Conservation (phyloP, 768 basidiomycete species). For the Sporobolomyces phaffii region DNA sequence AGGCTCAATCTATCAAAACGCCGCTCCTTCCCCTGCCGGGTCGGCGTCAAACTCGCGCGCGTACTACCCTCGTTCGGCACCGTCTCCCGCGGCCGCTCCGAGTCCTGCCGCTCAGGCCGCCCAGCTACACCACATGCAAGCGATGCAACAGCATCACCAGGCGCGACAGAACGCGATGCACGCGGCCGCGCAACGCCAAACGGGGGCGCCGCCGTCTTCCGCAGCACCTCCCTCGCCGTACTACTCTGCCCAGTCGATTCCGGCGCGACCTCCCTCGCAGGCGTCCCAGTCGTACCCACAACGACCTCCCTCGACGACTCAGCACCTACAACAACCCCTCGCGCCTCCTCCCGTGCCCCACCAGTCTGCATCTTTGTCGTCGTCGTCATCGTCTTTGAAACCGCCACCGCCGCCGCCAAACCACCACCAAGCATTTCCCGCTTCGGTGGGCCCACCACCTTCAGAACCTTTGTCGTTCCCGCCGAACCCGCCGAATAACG, state of each 20-base stretch:
- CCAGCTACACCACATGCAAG: background rate
- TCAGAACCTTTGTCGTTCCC: background rate
- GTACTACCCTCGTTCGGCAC: background rate
- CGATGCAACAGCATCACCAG: background rate
- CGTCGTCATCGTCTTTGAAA: too few species aligned
- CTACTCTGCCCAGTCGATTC: too few species aligned
- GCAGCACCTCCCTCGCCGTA: too few species aligned
- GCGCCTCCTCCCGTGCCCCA: conserved; percentile 9
- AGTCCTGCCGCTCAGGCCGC: background rate
- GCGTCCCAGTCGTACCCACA: background rate
- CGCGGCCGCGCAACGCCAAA: too few species aligned
- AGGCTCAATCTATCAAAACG: background rate
- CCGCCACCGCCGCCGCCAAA: too few species aligned
- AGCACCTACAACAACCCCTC: background rate
- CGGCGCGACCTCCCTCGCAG: background rate
- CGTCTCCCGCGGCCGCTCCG: background rate
- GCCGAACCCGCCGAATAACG: background rate
- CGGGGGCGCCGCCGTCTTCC: too few species aligned
- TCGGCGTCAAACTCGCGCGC: background rate
- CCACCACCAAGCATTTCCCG: too few species aligned
- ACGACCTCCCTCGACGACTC: background rate
- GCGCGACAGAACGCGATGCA: background rate
- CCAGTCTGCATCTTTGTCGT: too few species aligned
- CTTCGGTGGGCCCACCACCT: too few species aligned
- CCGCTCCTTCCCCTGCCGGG: background rate